Conservation (phyloP, 495 filamentous ascomycete species). For the Apodospora peruviana region DNA sequence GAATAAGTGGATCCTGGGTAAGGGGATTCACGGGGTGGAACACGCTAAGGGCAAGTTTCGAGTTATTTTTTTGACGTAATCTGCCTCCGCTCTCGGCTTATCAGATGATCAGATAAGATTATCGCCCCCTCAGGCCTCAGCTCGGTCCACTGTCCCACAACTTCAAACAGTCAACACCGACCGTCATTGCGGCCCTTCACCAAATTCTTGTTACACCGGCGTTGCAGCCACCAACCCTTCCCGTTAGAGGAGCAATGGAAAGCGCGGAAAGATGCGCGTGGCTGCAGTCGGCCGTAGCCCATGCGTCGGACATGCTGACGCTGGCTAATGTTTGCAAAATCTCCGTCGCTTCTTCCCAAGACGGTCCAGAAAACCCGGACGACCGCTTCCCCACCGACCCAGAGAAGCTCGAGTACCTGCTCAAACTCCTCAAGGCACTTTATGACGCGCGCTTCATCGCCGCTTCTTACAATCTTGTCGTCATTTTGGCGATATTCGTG, state of each 20-base stretch:
- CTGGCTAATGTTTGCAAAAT: no score
- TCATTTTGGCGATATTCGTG: slow-evolving; percentile 23
- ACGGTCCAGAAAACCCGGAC: no score
- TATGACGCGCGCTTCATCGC: slow-evolving; percentile 29
- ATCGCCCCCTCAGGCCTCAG: not conserved
- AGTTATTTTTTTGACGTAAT: slow-evolving; percentile 21
- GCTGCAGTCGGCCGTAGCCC: no score
- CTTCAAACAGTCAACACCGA: no score
- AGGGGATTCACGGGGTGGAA: no score
- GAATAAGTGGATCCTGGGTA: no score
- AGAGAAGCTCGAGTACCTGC: slow-evolving; percentile 28
- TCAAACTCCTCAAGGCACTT: slow-evolving; percentile 24
- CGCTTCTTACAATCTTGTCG: slow-evolving; percentile 27
- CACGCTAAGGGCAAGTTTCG: no score
- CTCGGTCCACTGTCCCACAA: not conserved
- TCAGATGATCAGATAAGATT: slow-evolving; percentile 18
- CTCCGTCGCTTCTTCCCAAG: no score
- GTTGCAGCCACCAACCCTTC: slow-evolving; percentile 1
- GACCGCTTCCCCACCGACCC: slow-evolving; percentile 9
- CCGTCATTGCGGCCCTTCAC: not conserved
- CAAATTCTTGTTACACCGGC: not conserved
- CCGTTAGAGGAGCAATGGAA: no score
- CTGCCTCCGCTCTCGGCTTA: slow-evolving; percentile 6
- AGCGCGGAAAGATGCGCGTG: no score
- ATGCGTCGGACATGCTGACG: no score